These are phyloP conservation scores for Colletotrichum phormii DNA, from an alignment of 2,329 filamentous ascomycete genomes.

Conservation along the genomic window DNA sequence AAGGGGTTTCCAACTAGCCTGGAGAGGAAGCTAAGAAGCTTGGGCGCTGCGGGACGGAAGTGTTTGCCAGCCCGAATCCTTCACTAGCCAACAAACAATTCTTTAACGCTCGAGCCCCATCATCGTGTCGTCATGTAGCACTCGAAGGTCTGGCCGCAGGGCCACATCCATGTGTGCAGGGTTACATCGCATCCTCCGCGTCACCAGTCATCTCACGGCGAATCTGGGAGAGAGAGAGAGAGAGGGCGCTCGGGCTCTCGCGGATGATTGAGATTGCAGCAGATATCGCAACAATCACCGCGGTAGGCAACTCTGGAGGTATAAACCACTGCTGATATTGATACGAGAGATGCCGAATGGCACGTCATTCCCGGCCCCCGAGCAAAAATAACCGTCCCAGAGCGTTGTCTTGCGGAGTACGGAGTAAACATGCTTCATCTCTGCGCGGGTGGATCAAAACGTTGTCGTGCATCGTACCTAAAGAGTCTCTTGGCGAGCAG, in stretches of 20 bases:
- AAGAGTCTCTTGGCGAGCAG: not conserved
- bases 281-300: not conserved
- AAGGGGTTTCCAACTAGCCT: not conserved
- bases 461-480: not conserved
- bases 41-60: not conserved
- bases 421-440: not conserved
- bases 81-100: not conserved
- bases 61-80: not conserved
- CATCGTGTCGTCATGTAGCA: constrained; percentile 24
- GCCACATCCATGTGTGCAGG: constrained; percentile 10
- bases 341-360: not conserved
- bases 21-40: not conserved
- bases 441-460: not conserved
- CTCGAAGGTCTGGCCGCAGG: not conserved
- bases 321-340: not conserved
- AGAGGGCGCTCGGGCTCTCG: not conserved
- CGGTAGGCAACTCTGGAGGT: not conserved
- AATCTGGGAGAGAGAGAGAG: not conserved
- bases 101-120: constrained; percentile 4
- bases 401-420: too few relatives aligned
- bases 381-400: not conserved
- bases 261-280: not conserved
- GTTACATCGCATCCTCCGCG: constrained; percentile 24
- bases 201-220: constrained; percentile 19
- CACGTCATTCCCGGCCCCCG: not conserved